These are phyloP conservation scores for Diaporthe longicolla DNA, from an alignment of 2,329 filamentous ascomycete genomes.

Conservation along the genomic window DNA sequence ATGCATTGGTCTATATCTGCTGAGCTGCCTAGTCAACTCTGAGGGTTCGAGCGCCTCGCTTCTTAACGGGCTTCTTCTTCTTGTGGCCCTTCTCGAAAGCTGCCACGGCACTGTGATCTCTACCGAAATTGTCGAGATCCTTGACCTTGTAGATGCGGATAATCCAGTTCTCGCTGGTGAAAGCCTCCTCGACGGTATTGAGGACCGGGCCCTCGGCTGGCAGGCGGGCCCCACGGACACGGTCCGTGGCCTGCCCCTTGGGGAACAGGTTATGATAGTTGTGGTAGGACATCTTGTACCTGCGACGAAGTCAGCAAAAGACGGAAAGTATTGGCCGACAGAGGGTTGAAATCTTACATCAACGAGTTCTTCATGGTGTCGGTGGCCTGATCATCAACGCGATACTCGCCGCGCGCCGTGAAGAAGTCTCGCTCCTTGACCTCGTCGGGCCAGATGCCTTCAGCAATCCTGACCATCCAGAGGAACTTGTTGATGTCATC, in stretches of 20 bases:
- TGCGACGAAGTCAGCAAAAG: conserved; percentile 57
- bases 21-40: conserved; percentile 74
- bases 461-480: conserved; percentile 99
- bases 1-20: conserved; percentile 21
- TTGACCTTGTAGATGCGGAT: conserved; percentile 99
- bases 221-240: conserved; percentile 84
- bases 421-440: conserved; percentile 98
- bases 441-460: conserved; percentile 99
- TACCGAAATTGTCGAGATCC: conserved; percentile 94
- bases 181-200: conserved; percentile 93
- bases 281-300: conserved; percentile 99
- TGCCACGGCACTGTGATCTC: conserved; percentile 80
- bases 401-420: conserved; percentile 92
- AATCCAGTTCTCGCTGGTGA: conserved; percentile 99
- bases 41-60: conserved; percentile 78
- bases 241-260: conserved; percentile 88
- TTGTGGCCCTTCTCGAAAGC: conserved; percentile 85
- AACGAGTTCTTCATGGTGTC: conserved; percentile 99
- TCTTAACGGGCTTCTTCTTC: conserved; percentile 84
- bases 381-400: conserved; percentile 91
- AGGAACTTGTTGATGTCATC: conserved; percentile 99
- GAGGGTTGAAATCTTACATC: conserved; percentile 76
- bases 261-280: conserved; percentile 96
- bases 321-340: neutral
- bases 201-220: conserved; percentile 90